Percentiles rank a stretch among this genome's conserved stretches.
Evolutionary conservation across 2,329 filamentous ascomycete species (phyloP).

Genomic region (Penicillium rolfsii): DNA sequence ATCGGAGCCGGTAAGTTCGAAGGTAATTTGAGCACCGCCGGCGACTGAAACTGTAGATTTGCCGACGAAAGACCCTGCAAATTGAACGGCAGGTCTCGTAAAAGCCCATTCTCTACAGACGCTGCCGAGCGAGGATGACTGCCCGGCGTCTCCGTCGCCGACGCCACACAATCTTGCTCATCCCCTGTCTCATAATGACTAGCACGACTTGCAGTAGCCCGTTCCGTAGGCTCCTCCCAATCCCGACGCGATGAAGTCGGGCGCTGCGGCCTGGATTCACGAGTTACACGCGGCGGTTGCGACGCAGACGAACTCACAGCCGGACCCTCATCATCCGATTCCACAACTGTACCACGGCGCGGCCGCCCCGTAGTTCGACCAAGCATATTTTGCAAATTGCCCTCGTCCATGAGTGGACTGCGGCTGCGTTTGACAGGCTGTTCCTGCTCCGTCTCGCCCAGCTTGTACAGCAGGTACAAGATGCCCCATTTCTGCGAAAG

Average conservation of each 20-base stretch:
- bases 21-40: constrained; percentile 74
- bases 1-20: constrained; percentile 79
- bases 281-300: constrained; percentile 30
- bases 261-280: constrained; percentile 29
- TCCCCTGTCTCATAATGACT: constrained; percentile 29
- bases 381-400: constrained; percentile 44
- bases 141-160: constrained; percentile 32
- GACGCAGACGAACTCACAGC: constrained; percentile 48
- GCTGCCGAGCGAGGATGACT: constrained; percentile 52
- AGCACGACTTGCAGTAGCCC: constrained; percentile 22
- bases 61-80: constrained; percentile 89
- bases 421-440: constrained; percentile 37
- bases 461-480: constrained; percentile 82
- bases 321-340: constrained; percentile 42
- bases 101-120: constrained; percentile 66
- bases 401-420: constrained; percentile 47
- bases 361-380: constrained; percentile 30
- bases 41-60: constrained; percentile 74
- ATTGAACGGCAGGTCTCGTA: constrained; percentile 87
- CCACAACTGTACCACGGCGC: constrained; percentile 29
- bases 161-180: constrained; percentile 22
- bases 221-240: constrained; percentile 26
- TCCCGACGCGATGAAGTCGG: constrained; percentile 31
- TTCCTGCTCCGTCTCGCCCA: constrained; percentile 58
- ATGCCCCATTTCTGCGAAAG: constrained; percentile 97